Conservation (phyloP, 2,329 filamentous ascomycete genomes). For the Macrophomina tecta region DNA sequence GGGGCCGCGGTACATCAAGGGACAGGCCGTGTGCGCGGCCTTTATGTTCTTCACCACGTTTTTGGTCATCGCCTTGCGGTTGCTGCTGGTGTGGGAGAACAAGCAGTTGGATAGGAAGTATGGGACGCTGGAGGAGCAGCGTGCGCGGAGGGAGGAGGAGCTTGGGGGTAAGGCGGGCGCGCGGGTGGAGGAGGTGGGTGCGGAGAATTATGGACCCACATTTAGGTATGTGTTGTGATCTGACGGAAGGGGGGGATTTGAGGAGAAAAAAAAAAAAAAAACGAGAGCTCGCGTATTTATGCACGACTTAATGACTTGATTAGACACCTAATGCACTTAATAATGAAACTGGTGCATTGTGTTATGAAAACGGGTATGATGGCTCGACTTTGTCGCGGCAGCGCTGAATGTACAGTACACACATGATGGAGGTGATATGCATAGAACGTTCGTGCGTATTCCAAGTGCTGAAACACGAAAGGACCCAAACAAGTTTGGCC, state of each 20-base stretch:
- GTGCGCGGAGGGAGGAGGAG: constrained; percentile 25
- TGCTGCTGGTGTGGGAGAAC: constrained; percentile 46
- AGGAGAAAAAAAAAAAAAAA: too few species aligned
- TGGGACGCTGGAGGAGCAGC: constrained; percentile 40
- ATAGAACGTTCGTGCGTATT: too few species aligned
- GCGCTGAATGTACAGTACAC: too few species aligned
- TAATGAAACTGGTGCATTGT: too few species aligned
- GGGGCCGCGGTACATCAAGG: constrained; percentile 43
- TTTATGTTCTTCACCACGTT: constrained; percentile 47
- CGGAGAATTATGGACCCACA: constrained; percentile 44
- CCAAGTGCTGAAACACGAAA: too few species aligned
- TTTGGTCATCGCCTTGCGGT: constrained; percentile 38
- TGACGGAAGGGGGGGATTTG: not conserved
- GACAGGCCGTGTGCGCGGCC: constrained; percentile 44
- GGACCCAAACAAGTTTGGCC: too few species aligned
- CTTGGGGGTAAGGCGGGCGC: constrained; percentile 25
- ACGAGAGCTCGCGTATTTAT: too few species aligned
- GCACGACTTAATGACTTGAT: too few species aligned
- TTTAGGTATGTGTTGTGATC: constrained; percentile 41
- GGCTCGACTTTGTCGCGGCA: too few species aligned
- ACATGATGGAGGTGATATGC: too few species aligned
- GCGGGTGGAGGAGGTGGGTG: constrained; percentile 32
- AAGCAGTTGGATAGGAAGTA: constrained; percentile 42
- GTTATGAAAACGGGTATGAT: too few species aligned
- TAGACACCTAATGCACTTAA: too few species aligned